Evolutionary conservation across 108 stramenopile species (phyloP).

Genomic region (Cyclotella distinguenda): DNA sequence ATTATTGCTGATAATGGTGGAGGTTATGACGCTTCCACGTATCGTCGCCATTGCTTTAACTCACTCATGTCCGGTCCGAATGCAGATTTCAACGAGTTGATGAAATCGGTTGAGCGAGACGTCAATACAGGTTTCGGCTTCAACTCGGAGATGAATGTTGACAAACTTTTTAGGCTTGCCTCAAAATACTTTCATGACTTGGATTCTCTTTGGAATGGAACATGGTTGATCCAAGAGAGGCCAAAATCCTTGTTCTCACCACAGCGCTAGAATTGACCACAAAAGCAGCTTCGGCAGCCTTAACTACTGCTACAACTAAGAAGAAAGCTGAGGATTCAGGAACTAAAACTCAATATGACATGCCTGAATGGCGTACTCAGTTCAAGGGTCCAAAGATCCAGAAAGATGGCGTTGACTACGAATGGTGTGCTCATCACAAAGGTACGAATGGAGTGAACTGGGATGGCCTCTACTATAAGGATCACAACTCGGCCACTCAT

Average conservation of each 20-base stretch:
- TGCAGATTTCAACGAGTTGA: constrained; percentile 12
- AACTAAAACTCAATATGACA: too few relatives aligned
- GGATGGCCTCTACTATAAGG: neutral
- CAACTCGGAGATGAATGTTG: neutral
- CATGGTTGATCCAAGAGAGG: neutral
- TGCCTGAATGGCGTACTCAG: constrained; percentile 1
- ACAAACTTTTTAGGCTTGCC: neutral
- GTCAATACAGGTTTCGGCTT: constrained; percentile 2
- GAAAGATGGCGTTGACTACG: neutral
- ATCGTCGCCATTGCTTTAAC: neutral
- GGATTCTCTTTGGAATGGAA: neutral
- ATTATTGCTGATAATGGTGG: neutral
- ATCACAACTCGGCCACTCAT: neutral
- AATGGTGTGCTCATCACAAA: constrained; percentile 7
- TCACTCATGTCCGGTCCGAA: constrained; percentile 5
- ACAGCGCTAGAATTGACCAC: neutral
- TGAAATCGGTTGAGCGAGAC: neutral
- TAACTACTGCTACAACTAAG: too few relatives aligned
- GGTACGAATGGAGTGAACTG: neutral
- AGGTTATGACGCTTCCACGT: neutral
- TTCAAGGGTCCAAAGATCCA: neutral
- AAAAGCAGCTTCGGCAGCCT: too few relatives aligned
- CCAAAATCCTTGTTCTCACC: neutral
- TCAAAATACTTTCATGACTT: neutral
- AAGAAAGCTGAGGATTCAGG: neutral